phyloP scores from a whole-genome alignment of 2,329 filamentous ascomycete species.

The Plectosphaerella sp. region DNA sequence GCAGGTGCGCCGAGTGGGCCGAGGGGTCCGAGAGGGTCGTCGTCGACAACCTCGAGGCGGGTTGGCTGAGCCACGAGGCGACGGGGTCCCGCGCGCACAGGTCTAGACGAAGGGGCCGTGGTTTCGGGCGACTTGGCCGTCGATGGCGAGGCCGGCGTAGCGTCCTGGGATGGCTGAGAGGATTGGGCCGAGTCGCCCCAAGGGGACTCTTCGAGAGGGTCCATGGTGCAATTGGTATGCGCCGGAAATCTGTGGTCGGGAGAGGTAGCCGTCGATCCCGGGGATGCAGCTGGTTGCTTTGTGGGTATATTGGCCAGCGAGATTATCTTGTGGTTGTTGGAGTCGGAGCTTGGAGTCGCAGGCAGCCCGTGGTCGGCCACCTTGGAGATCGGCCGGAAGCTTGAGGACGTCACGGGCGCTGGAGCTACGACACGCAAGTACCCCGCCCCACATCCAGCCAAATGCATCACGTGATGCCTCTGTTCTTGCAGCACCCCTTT shows the following conservation, averaged over 20 bases:
- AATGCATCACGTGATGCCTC: neutral
- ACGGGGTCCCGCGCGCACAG: conserved; percentile 46
- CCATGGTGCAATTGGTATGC: conserved; percentile 27
- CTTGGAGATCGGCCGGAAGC: too few species aligned
- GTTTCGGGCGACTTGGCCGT: conserved; percentile 23
- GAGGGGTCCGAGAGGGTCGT: conserved; percentile 73
- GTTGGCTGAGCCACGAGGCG: conserved; percentile 71
- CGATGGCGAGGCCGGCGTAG: conserved; percentile 20
- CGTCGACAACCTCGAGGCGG: conserved; percentile 66
- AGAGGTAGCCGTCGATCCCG: too few species aligned
- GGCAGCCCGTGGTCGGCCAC: too few species aligned
- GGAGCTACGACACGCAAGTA: neutral
- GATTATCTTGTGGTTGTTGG: too few species aligned
- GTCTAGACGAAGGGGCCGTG: conserved; percentile 25
- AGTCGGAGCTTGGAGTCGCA: too few species aligned
- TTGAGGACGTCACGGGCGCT: too few species aligned
- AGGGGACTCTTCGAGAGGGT: conserved; percentile 46
- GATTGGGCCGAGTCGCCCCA: conserved; percentile 42
- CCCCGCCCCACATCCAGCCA: neutral
- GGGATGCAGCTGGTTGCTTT: too few species aligned
- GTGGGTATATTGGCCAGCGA: too few species aligned
- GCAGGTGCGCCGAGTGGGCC: conserved; percentile 57
- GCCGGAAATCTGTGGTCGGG: too few species aligned
- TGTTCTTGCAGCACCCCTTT: neutral
- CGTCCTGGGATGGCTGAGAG: conserved; percentile 26